Base-by-base conservation (phyloP, 116 monocot species). In the Iris pallida region DNA sequence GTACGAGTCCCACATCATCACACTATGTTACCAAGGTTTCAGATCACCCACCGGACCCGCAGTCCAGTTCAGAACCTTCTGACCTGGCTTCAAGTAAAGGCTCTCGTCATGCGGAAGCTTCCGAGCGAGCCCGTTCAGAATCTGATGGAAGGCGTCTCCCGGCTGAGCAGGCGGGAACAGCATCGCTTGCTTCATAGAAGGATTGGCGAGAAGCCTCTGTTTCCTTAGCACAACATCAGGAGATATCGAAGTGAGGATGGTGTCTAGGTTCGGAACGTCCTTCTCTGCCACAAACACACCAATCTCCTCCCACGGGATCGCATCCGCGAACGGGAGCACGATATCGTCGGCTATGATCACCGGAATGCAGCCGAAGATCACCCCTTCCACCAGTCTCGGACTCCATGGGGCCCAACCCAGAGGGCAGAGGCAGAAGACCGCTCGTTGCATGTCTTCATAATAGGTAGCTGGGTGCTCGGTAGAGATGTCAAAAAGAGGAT, bases 141-240 rank as follows among this genome's bases (percentile, higher is more conserved):
- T 89, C 81, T 97, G 97, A 67, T 97, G 97, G 73, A 97, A 97
- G 7, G 92, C 92, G 61, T 92, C 97, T 2, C 92, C 87, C 0
- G 97, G 61, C 48, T 92, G 89, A 10, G 83, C 92, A 17, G 97
- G 97, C 0, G 97, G 97, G 71, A 97, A 97, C 19, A 92, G 61
- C 92, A 97, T 92, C 0, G 97, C 97, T 78, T 97, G 97, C 81
- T 97, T 97, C 97, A 97, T 97, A 0, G 97, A 97, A 58, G 92
- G 89, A 53, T 92, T 92, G 7, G 96, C 96, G 43, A 97, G 83
- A 20, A 92, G 60, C 59, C 97, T 81, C 60, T 97, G 92, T 47
- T 92, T 97, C 66, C 92, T 87, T 48, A 97, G 66, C 45, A 97
- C 81, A 14, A 81, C 92, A 9, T 97, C 97, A 0, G 75, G 75